Evolutionary conservation across 78 protist species (phyloP), one percentile per base, ranked within the genome.

Genomic region (Mantamonas sphyraenae): DNA sequence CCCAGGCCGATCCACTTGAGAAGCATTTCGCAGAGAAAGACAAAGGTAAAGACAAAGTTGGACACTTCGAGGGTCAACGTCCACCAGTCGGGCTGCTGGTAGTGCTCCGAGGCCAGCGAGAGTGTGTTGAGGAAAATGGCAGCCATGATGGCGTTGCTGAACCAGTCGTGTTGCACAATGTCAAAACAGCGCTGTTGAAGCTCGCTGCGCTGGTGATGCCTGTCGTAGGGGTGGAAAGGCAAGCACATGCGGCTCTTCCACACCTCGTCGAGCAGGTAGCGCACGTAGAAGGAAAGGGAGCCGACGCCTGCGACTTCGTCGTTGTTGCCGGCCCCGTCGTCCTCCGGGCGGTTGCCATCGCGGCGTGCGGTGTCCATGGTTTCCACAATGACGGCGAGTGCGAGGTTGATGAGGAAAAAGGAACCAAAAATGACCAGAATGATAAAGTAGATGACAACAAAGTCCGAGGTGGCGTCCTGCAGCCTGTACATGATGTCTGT

Each of bases 321-420:
- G n/a, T n/a, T n/a, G n/a, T n/a, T n/a, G n/a, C n/a, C n/a, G n/a
- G n/a, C n/a, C n/a, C n/a, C n/a, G n/a, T n/a, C n/a, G n/a, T n/a
- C n/a, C n/a, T n/a, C n/a, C n/a, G n/a, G n/a, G n/a, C n/a, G n/a
- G n/a, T n/a, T n/a, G n/a, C n/a, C n/a, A n/a, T n/a, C n/a, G n/a
- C n/a, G n/a, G n/a, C n/a, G n/a, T n/a, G n/a, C n/a, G n/a, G n/a
- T n/a, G n/a, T n/a, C n/a, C n/a, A n/a, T n/a, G n/a, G n/a, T n/a
- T n/a, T n/a, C n/a, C n/a, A n/a, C n/a, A n/a, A 82, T 43, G 30
- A 82, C 79, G 35, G 57, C 87, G 14, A 75, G 59, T 1, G 50
- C 30, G 34, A 82, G 83, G 16, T 70, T 56, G 31, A 69, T 30
- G 31, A 51, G 9, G 69, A 71, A 70, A 38, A 64, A 33, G 31